Base-by-base conservation (phyloP, 139 green algal species). In the Auxenochlorella pyrenoidosa region DNA sequence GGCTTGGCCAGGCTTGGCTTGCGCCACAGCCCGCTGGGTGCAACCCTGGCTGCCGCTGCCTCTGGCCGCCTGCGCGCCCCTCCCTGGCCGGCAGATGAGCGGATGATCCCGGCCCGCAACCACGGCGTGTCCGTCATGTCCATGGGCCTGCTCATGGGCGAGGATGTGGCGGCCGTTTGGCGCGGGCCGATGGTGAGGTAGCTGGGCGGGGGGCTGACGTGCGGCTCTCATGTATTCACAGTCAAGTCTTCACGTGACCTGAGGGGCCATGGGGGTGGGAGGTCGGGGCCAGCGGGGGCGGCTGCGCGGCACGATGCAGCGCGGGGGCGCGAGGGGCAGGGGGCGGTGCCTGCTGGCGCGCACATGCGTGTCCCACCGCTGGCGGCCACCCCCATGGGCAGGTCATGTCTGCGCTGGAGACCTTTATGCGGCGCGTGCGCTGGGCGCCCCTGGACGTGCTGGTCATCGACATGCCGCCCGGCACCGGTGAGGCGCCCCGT, bases 381-480 rank as follows among this genome's bases (percentile, higher is more conserved):
- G 13, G 15, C 54, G 10, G 54, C 54, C 16, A 24, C 54, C 15
- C 15, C 54, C 54, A 24, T 13, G 16, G 16, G 44, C 83, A 87
- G 83, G 83, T 98, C 22, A 98, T 96, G 93, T 95, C 88, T 21
- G 96, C 97, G 0, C 93, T 99, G 65, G 94, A 98, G 60, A 94
- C 95, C 65, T 94, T 99, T 72, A 90, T 97, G 41, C 87, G 89
- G 32, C 95, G 95, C 24, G 96, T 95, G 15, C 89, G 85, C 6
- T 99, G 97, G 97, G 94, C 91, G 15, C 54, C 77, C 38, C 90
- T 99, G 51, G 95, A 99, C 77, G 93, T 98, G 21, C 85, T 99
- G 75, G 85, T 99, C 30, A 93, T 99, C 26, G 97, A 99, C 91
- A 98, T 99, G 96, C 97, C 97, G 0, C 97, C 97, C 36, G 97